Conservation (phyloP, 495 filamentous ascomycete species). For the Daldinia caldariorum region DNA sequence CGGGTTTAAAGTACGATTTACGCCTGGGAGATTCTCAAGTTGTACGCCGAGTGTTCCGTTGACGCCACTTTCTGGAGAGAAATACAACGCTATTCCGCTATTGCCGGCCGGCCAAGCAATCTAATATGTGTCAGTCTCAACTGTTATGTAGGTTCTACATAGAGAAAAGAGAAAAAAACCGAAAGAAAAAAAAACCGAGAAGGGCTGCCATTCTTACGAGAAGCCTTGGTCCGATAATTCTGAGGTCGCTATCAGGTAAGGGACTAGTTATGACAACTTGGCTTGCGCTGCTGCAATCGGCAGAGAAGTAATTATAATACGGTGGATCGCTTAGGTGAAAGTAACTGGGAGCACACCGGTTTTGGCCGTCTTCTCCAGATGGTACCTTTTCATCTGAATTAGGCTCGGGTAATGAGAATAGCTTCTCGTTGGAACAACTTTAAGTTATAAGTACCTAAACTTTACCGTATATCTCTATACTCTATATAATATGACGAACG, state of each 20-base stretch:
- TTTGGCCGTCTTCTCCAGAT: slow-evolving; percentile 6
- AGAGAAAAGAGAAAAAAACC: neutral
- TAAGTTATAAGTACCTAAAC: slow-evolving; percentile 29
- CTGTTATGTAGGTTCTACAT: neutral
- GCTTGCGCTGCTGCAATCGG: slow-evolving; percentile 64
- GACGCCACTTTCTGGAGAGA: slow-evolving; percentile 61
- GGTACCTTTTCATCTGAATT: slow-evolving; percentile 10
- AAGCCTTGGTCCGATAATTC: slow-evolving; percentile 63
- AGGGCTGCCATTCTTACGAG: slow-evolving; percentile 46
- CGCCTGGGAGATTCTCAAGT: slow-evolving; percentile 57
- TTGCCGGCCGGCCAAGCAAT: slow-evolving; percentile 74
- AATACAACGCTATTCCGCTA: slow-evolving; percentile 66
- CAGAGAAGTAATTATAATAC: slow-evolving; percentile 72
- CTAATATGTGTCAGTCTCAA: slow-evolving; percentile 33
- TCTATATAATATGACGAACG: neutral
- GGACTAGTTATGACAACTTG: slow-evolving; percentile 70
- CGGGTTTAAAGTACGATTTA: slow-evolving; percentile 47
- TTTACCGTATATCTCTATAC: neutral
- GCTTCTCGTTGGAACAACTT: slow-evolving; percentile 40
- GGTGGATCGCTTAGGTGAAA: slow-evolving; percentile 54
- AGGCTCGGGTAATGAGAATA: slow-evolving; percentile 40
- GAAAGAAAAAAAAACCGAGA: neutral
- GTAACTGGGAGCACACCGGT: slow-evolving; percentile 32
- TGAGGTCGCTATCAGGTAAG: slow-evolving; percentile 61
- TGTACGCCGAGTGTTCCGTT: slow-evolving; percentile 65